These are phyloP conservation scores for Wickerhamiella cacticola DNA, from an alignment of 805 yeast genomes.

Conservation along the genomic window DNA sequence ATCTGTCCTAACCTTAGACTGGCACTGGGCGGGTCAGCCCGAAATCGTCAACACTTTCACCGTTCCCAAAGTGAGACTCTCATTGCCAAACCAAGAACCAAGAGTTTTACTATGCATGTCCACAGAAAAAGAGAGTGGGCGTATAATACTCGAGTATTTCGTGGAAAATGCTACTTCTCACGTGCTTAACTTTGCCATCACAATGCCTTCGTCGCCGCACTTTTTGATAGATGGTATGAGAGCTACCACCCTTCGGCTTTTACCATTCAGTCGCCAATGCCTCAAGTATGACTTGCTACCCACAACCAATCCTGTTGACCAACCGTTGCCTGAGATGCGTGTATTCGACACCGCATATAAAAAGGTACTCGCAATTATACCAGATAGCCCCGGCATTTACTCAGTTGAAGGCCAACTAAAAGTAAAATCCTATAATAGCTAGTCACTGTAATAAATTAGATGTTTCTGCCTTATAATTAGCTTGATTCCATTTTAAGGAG, in stretches of 20 bases:
- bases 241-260: constrained; percentile 33
- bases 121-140: not conserved
- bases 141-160: constrained; percentile 31
- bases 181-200: constrained; percentile 49
- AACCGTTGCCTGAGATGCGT: constrained; percentile 45
- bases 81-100: constrained; percentile 23
- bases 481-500: no score
- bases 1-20: constrained; percentile 25
- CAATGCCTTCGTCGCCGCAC: constrained; percentile 32
- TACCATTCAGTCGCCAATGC: constrained; percentile 46
- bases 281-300: constrained; percentile 26
- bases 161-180: constrained; percentile 68
- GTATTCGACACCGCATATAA: constrained; percentile 61
- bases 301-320: constrained; percentile 21
- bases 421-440: not conserved
- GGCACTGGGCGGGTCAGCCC: constrained; percentile 24
- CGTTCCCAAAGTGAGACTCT: constrained; percentile 20
- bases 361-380: constrained; percentile 43
- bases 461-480: no score
- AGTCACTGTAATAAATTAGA: no score
- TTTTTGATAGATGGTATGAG: constrained; percentile 33
- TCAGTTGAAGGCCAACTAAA: not conserved
- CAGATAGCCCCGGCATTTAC: constrained; percentile 24
- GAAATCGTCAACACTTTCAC: constrained; percentile 15
- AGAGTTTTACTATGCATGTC: constrained; percentile 19